Conservation (phyloP, 345 rosid species). For the Populus alba region DNA sequence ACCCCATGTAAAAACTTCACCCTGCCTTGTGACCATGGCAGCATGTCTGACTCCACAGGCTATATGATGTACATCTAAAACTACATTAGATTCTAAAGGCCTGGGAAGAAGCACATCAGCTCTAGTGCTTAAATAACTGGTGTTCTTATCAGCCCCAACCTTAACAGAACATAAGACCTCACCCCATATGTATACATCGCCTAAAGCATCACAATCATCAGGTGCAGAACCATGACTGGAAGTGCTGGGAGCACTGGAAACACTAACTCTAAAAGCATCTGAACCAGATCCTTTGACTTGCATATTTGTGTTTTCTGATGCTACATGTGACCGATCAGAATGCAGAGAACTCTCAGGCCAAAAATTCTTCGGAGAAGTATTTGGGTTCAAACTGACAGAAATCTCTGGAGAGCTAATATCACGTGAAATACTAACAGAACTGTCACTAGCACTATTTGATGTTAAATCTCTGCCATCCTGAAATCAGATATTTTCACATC, state of each 20-base stretch:
- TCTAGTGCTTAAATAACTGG: conserved; percentile 51
- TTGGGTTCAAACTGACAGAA: conserved; percentile 48
- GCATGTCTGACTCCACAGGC: conserved; percentile 92
- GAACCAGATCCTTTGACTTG: conserved; percentile 77
- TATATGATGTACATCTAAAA: conserved; percentile 83
- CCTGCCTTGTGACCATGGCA: conserved; percentile 85
- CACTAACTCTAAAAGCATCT: conserved; percentile 92
- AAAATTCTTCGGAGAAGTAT: conserved; percentile 52
- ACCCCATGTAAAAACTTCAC: conserved; percentile 96
- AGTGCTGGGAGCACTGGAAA: conserved; percentile 91
- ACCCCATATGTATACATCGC: conserved; percentile 97
- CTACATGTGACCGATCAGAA: conserved; percentile 85
- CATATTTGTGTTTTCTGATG: conserved; percentile 76
- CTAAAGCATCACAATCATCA: conserved; percentile 92
- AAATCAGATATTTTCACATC: conserved; percentile 21
- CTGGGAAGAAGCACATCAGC: conserved; percentile 71
- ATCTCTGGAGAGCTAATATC: conserved; percentile 65
- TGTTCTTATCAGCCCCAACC: conserved; percentile 58
- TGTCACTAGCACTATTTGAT: conserved; percentile 74
- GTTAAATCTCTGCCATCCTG: conserved; percentile 93
- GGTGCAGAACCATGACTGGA: conserved; percentile 98
- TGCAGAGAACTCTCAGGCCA: conserved; percentile 55
- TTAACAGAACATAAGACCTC: conserved; percentile 63
- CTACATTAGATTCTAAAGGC: conserved; percentile 79
- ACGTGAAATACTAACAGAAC: conserved; percentile 65